Percentiles rank a stretch among this genome's conserved stretches.
phyloP scores from a whole-genome alignment of 1,284 basidiomycete species.

The Malassezia psittaci region DNA sequence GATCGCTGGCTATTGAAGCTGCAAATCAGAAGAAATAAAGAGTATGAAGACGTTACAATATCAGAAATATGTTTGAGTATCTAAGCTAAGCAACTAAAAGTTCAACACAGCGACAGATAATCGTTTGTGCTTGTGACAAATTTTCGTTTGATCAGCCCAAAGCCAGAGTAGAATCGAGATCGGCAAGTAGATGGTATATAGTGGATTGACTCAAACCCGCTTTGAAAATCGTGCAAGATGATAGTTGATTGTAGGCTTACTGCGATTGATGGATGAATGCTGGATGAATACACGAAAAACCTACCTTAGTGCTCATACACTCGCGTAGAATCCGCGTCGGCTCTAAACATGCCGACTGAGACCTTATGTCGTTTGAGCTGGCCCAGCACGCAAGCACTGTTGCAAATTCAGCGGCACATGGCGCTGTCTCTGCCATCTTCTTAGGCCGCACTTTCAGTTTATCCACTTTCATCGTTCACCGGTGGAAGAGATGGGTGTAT shows the following conservation, averaged over 20 bases:
- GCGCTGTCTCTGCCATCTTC: slow-evolving; percentile 59
- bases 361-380: slow-evolving; percentile 63
- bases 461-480: slow-evolving; percentile 34
- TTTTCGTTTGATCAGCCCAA: too few relatives aligned
- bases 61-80: too few relatives aligned
- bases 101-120: too few relatives aligned
- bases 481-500: background rate
- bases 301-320: slow-evolving; percentile 76
- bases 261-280: background rate
- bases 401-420: slow-evolving; percentile 66
- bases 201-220: slow-evolving; percentile 19
- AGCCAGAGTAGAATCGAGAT: too few relatives aligned
- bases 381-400: slow-evolving; percentile 86
- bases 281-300: slow-evolving; percentile 43
- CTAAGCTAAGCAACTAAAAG: too few relatives aligned
- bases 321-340: slow-evolving; percentile 62
- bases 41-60: too few relatives aligned
- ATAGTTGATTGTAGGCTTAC: slow-evolving; percentile 46
- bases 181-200: background rate
- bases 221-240: slow-evolving; percentile 42
- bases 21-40: too few relatives aligned
- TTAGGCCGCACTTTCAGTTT: slow-evolving; percentile 52
- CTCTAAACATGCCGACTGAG: slow-evolving; percentile 57
- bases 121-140: too few relatives aligned
- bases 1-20: too few relatives aligned